Conservation (phyloP, 148 eudicot genomes). For the Chenopodium suecicum region DNA sequence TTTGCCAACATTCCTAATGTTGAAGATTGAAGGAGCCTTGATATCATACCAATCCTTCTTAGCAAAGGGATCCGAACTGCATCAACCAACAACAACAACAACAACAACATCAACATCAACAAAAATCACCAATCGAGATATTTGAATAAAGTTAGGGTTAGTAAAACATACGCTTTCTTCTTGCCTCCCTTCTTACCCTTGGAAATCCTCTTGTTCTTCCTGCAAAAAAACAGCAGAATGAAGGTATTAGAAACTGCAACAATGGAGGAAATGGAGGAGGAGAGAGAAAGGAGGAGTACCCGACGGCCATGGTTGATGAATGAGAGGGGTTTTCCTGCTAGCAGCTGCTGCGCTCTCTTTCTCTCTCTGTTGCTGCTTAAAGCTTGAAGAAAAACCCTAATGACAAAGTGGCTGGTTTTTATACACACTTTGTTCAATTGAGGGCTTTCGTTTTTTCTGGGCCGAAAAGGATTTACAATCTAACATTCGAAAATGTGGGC, state of each 20-base stretch:
- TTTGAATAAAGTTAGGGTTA: not conserved
- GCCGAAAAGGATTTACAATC: not conserved
- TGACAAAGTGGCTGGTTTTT: no score
- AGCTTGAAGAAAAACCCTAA: not conserved
- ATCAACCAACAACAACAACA: not conserved
- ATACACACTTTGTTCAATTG: no score
- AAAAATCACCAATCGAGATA: not conserved
- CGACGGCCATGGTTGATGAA: slow-evolving; percentile 32
- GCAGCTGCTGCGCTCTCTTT: not conserved
- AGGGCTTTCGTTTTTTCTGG: not conserved
- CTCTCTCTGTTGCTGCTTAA: not conserved
- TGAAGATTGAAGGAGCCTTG: slow-evolving; percentile 50
- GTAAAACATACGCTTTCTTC: slow-evolving; percentile 51
- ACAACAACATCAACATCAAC: not conserved
- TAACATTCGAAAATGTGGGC: no score
- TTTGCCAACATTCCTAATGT: slow-evolving; percentile 36
- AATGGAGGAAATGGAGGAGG: not conserved
- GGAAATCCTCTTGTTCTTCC: slow-evolving; percentile 67
- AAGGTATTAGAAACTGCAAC: not conserved
- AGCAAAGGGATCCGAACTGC: slow-evolving; percentile 37
- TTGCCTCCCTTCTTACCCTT: slow-evolving; percentile 72
- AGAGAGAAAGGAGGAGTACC: slow-evolving; percentile 16
- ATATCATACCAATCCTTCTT: slow-evolving; percentile 55
- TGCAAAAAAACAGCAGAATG: slow-evolving; percentile 17
- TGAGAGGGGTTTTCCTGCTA: not conserved